These are phyloP conservation scores for Penicillium alfredii DNA, from an alignment of 495 filamentous ascomycete genomes.

Conservation along the genomic window DNA sequence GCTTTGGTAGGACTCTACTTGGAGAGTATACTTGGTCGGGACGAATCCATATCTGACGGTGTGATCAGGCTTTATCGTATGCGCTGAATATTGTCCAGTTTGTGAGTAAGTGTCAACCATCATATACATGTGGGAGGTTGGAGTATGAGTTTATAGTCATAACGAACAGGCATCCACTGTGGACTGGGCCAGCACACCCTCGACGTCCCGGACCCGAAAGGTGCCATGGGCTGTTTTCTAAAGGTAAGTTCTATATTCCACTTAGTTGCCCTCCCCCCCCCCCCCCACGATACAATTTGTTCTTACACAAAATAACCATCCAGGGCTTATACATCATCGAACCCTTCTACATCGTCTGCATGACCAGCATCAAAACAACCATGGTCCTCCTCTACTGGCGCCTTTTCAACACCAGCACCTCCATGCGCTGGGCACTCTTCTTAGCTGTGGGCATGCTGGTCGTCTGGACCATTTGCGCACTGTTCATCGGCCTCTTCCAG, in stretches of 20 bases:
- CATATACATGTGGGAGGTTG: no score
- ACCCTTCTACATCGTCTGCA: neutral
- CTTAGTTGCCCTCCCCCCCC: neutral
- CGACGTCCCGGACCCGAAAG: neutral
- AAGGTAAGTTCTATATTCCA: neutral
- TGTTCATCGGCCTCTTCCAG: slow-evolving; percentile 11
- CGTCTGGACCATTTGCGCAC: slow-evolving; percentile 5
- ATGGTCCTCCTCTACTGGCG: neutral
- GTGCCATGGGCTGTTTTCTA: neutral
- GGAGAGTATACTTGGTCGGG: no score
- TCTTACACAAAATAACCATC: no score
- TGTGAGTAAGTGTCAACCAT: neutral
- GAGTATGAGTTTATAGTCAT: no score
- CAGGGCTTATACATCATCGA: no score
- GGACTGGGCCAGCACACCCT: neutral
- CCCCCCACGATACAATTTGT: no score
- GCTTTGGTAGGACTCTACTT: neutral
- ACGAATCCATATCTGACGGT: neutral
- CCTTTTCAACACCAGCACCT: neutral
- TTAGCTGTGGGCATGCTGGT: neutral
- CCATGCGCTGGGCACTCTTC: neutral
- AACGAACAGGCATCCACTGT: neutral
- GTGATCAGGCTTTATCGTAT: neutral
- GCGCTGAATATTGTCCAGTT: neutral
- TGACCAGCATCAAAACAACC: neutral